phyloP scores from a whole-genome alignment of 208 protist species.

The Porcisia deanei region DNA sequence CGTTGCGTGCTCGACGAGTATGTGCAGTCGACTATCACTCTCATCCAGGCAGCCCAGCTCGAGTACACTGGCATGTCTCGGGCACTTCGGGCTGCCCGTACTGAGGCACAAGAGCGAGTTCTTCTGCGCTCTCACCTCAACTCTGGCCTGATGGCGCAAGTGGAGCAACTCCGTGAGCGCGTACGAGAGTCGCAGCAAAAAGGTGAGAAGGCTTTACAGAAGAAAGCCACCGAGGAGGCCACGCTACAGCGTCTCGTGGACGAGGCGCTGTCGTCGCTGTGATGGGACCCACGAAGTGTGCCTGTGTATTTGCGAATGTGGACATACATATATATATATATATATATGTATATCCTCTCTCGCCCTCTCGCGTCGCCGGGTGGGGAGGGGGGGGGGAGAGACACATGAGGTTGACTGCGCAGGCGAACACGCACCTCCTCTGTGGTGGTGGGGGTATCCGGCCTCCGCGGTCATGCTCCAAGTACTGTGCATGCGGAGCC shows the following conservation, averaged over 20 bases:
- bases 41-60: constrained; percentile 19
- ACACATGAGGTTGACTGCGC: too few relatives aligned
- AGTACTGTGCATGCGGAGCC: too few relatives aligned
- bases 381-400: too few relatives aligned
- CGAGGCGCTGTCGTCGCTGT: constrained; percentile 19
- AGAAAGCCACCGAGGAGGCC: constrained; percentile 33
- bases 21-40: constrained; percentile 4
- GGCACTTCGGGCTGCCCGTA: constrained; percentile 2
- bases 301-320: too few relatives aligned
- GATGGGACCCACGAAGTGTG: background rate
- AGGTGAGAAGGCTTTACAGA: background rate
- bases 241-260: constrained; percentile 42
- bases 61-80: constrained; percentile 12
- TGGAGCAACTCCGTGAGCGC: constrained; percentile 18
- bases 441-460: too few relatives aligned
- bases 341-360: too few relatives aligned
- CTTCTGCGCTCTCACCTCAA: constrained; percentile 31
- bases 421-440: too few relatives aligned
- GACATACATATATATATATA: too few relatives aligned
- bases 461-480: too few relatives aligned
- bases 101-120: constrained; percentile 31
- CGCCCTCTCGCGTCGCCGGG: too few relatives aligned
- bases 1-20: constrained; percentile 21
- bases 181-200: constrained; percentile 10
- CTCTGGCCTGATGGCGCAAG: constrained; percentile 9